Evolutionary conservation across 2,329 filamentous ascomycete species (phyloP), one percentile per base, ranked within the genome.

Genomic region (Aspergillus glaucus): DNA sequence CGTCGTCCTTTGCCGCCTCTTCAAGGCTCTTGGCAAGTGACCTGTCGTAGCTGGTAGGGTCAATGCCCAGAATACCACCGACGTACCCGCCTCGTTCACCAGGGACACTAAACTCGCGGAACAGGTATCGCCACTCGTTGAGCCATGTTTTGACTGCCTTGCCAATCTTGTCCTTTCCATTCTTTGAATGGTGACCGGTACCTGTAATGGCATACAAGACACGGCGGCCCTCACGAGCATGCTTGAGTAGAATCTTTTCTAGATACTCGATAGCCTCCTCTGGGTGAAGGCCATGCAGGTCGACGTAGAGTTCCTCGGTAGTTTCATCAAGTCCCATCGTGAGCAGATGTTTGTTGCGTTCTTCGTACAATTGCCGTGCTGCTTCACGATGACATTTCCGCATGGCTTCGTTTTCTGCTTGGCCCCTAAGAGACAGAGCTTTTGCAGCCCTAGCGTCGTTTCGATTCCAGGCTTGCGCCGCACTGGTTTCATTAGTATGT

Each of bases 391-490:
- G 93, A 42, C 91, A 92, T 74, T 95, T 94, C 55, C 91, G 84
- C 93, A 98, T 98, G 34, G 94, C 79, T 58, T 95, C 89, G 62
- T 98, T 97, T 73, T 98, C 93, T 59, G 88, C 93, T 71, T 97
- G 93, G 10, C 93, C 93, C 26, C 93, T 86, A 42, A 97, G 81
- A 61, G 89, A 95, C 44, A 97, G 80, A 28, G 92, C 92, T 74
- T 97, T 97, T 52, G 93, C 93, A 15, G 93, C 92, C 53, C 93
- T 85, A 37, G 93, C 92, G 67, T 98, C 93, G 62, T 96, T 97
- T 50, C 93, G 87, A 66, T 97, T 96, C 92, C 93, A 98, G 19
- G 93, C 93, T 78, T 97, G 92, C 7, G 92, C 92, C 57, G 93
- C 93, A 68, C 91, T 94, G 54, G 39, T 12, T 40, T 22, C 5